phyloP scores from a whole-genome alignment of 2,329 filamentous ascomycete genomes.

The Epichloe typhina region DNA sequence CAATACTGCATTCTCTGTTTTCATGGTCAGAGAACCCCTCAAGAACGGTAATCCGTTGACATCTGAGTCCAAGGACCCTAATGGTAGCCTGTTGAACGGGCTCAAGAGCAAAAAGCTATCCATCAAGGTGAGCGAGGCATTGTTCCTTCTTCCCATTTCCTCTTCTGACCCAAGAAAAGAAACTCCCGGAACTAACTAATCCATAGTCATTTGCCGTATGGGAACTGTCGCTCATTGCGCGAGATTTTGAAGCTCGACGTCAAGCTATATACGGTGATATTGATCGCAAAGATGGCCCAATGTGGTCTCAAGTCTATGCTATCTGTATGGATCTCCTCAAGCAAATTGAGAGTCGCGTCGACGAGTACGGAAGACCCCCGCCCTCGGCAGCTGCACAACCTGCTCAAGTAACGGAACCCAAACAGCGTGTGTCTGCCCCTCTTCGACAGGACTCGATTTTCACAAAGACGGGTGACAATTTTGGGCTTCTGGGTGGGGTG shows the following conservation, averaged over 20 bases:
- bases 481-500: conserved; percentile 28
- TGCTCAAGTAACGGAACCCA: conserved; percentile 16
- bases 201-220: conserved; percentile 72
- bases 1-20: conserved; percentile 67
- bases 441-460: conserved; percentile 33
- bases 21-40: conserved; percentile 66
- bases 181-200: conserved; percentile 9
- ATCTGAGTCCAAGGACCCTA: conserved; percentile 76
- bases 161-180: too few relatives aligned
- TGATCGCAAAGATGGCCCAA: conserved; percentile 64
- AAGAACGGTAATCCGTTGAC: conserved; percentile 80
- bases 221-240: conserved; percentile 73
- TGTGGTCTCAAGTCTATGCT: conserved; percentile 67
- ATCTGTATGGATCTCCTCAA: conserved; percentile 58
- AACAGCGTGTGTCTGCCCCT: conserved; percentile 25
- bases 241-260: conserved; percentile 59
- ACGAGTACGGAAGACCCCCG: conserved; percentile 39
- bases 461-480: conserved; percentile 23
- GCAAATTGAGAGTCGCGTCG: conserved; percentile 53
- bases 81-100: conserved; percentile 75
- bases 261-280: conserved; percentile 79
- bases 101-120: conserved; percentile 71
- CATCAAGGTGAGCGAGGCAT: conserved; percentile 43
- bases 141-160: background rate
- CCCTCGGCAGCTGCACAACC: conserved; percentile 18